A percentile compares a stretch with the other conserved stretches of the same genome.
phyloP scores from a whole-genome alignment of 1,284 basidiomycete genomes.

The Rhizoctonia solani region DNA sequence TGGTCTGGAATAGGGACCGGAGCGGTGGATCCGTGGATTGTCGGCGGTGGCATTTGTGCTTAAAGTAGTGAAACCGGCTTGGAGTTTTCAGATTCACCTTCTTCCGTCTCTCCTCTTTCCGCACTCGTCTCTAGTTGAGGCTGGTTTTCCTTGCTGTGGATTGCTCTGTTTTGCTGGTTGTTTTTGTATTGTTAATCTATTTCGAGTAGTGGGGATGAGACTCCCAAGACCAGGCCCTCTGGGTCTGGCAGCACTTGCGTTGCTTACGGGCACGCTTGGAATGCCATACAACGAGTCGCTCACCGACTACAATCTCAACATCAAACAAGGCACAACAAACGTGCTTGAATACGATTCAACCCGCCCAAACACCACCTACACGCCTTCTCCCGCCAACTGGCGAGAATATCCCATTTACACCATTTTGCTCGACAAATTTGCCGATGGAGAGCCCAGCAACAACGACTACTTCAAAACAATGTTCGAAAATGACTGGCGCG shows the following conservation, averaged over 20 bases:
- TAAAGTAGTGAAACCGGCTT: background rate
- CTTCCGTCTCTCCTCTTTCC: background rate
- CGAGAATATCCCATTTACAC: conserved; percentile 82
- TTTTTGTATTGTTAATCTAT: too few species aligned
- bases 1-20: background rate
- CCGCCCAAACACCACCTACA: conserved; percentile 68
- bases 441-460: conserved; percentile 86
- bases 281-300: conserved; percentile 69
- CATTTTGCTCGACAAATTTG: conserved; percentile 87
- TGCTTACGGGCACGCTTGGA: conserved; percentile 30
- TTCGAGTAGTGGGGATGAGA: too few species aligned
- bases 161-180: too few species aligned
- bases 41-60: background rate
- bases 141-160: too few species aligned
- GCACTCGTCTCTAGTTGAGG: too few species aligned
- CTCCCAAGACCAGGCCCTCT: conserved; percentile 23
- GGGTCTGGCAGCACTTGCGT: conserved; percentile 27
- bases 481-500: conserved; percentile 82
- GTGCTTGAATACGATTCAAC: conserved; percentile 71
- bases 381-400: conserved; percentile 84
- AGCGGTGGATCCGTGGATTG: background rate
- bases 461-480: conserved; percentile 83
- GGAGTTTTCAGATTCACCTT: background rate
- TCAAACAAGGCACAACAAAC: conserved; percentile 72
- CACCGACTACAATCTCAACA: conserved; percentile 80